Base-by-base conservation (phyloP, 2,329 filamentous ascomycete species). In the Penicillium sp. region DNA sequence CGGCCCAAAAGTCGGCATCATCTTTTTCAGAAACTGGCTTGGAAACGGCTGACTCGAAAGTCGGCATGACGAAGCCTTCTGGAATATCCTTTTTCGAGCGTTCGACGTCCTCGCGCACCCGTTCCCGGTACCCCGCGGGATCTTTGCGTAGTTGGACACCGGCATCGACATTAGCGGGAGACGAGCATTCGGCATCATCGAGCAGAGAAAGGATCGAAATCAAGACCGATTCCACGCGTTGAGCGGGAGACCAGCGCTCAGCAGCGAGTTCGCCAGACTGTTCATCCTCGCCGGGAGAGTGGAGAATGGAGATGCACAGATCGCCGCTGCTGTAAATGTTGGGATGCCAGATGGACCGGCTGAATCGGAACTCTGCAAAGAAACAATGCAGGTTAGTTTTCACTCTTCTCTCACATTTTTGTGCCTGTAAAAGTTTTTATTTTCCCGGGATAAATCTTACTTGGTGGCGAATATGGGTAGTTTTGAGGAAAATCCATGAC, bases 291-390 rank as follows among this genome's bases (percentile, higher is more conserved):
- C 94, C 94, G 0, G 94, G 91, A 18, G 85, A 83, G 74, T 99
- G 93, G 11, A 99, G 85, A 66, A 99, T 99, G 47, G 92, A 97
- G 71, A 99, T 97, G 79, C 94, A 97, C 46, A 97, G 83, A 63
- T 87, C 87, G 65, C 93, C 93, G 71, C 97, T 90, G 5, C 85
- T 77, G 76, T 97, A 97, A 67, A 99, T 87, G 72, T 99, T 99
- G 3, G 93, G 93, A 72, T 99, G 93, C 76, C 85, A 91, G 61
- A 97, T 87, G 16, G 89, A 85, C 33, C 81, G 82, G 18, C 85
- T 71, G 76, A 99, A 97, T 62, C 87, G 87, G 79, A 99, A 97
- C 56, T 87, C 88, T 80, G 20, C n/a, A 43, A 11, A 43, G 62
- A 20, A 47, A 18, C 18, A n/a, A 35, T 26, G 14, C 30, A 21